Conservation (phyloP, 2,329 filamentous ascomycete genomes). For the Epichloe scottii region DNA sequence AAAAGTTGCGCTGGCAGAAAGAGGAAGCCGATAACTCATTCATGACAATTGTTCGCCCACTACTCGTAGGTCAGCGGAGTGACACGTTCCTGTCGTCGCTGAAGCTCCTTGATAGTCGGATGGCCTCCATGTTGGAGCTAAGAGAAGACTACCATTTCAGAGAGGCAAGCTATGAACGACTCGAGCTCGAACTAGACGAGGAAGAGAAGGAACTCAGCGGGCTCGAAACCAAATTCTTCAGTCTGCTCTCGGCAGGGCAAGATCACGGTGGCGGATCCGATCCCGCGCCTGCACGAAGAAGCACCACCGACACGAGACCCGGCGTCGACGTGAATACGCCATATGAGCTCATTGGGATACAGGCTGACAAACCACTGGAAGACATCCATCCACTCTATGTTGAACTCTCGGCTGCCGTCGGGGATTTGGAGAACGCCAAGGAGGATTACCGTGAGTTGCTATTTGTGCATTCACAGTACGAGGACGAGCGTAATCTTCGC, state of each 20-base stretch:
- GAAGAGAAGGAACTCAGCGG: constrained; percentile 22
- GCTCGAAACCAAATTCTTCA: constrained; percentile 27
- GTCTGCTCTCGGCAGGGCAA: constrained; percentile 20
- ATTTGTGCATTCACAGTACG: constrained; percentile 24
- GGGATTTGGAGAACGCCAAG: constrained; percentile 32
- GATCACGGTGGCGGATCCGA: constrained; percentile 3
- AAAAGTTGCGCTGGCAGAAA: constrained; percentile 19
- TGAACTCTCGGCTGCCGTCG: constrained; percentile 29
- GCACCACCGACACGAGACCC: constrained; percentile 1
- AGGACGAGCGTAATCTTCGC: constrained; percentile 24
- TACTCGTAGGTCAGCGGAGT: constrained; percentile 19
- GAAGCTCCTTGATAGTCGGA: constrained; percentile 15
- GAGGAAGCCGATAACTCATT: constrained; percentile 27
- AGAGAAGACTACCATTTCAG: constrained; percentile 25
- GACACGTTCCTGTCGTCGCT: constrained; percentile 9
- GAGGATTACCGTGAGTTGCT: constrained; percentile 35
- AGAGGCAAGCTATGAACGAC: constrained; percentile 25
- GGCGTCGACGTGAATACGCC: constrained; percentile 14
- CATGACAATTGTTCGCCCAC: constrained; percentile 25
- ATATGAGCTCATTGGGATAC: constrained; percentile 23
- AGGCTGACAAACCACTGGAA: constrained; percentile 20
- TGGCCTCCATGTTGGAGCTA: constrained; percentile 24
- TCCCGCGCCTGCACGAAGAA: neutral
- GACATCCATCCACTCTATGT: constrained; percentile 36
- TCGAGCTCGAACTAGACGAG: constrained; percentile 23